Evolutionary conservation across 2,329 filamentous ascomycete genomes (phyloP).

Genomic region (Boeremia lycopersici): DNA sequence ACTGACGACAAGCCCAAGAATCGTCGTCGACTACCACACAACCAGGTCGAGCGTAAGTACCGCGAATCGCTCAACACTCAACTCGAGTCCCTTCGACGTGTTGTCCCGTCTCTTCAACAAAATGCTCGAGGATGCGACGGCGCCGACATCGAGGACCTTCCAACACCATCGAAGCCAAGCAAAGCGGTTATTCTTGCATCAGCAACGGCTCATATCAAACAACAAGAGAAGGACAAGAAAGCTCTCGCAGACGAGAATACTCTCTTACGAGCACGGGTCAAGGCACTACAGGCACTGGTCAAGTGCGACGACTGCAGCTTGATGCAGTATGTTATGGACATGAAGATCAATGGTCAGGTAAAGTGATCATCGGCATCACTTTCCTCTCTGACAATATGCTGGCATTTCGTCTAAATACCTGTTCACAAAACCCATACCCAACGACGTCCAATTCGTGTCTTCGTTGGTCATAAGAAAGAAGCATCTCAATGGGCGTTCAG

Average conservation of each 20-base stretch:
- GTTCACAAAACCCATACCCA: neutral
- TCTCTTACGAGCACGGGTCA: slow-evolving; percentile 47
- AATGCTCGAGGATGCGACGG: slow-evolving; percentile 42
- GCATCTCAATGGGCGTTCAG: slow-evolving; percentile 27
- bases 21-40: slow-evolving; percentile 49
- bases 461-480: neutral
- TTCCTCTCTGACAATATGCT: slow-evolving; percentile 13
- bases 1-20: slow-evolving; percentile 41
- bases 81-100: slow-evolving; percentile 50
- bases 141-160: slow-evolving; percentile 52
- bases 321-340: slow-evolving; percentile 52
- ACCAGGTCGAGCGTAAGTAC: slow-evolving; percentile 55
- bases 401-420: slow-evolving; percentile 11
- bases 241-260: slow-evolving; percentile 48
- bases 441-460: neutral
- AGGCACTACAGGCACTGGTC: slow-evolving; percentile 52
- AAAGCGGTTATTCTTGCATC: slow-evolving; percentile 56
- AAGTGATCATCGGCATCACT: slow-evolving; percentile 17
- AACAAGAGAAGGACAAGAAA: slow-evolving; percentile 52
- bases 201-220: slow-evolving; percentile 55
- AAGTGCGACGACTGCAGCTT: slow-evolving; percentile 55
- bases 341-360: slow-evolving; percentile 47
- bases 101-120: slow-evolving; percentile 50
- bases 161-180: slow-evolving; percentile 49
- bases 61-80: slow-evolving; percentile 55